Evolutionary conservation across 2,329 filamentous ascomycete species (phyloP), one percentile per base, ranked within the genome.

Genomic region (Didymellaceae sp.): DNA sequence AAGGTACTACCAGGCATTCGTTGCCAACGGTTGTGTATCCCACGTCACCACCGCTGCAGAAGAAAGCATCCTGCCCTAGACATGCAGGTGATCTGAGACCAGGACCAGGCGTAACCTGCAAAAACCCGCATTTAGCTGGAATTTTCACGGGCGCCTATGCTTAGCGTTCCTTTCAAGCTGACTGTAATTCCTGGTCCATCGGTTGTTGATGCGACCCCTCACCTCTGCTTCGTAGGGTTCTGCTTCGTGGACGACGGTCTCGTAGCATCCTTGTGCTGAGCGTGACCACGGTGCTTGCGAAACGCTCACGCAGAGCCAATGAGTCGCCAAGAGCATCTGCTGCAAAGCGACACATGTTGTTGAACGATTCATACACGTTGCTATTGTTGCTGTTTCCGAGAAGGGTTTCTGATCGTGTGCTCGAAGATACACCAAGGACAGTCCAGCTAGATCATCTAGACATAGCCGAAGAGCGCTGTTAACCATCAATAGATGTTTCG

Each of bases 31-130:
- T 28, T 10, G 30, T 31, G 33, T 14, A 45, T 30, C 40, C 47
- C 47, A 45, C 41, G 26, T 51, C 47, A 45, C 48, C 31, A 17
- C 24, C 20, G 31, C 41, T 45, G 37, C 42, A 52, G 16, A 46
- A 42, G 35, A 38, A 52, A 46, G 37, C 48, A 52, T 52, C 25
- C 41, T 45, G 35, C 28, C 30, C 41, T 31, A 26, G 20, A 20
- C 14, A 42, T 46, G 48, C 48, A 46, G 41, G 26, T 42, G 48
- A 46, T 46, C 31, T 33, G 42, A 46, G 32, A 42, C 42, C 21
- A 38, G 42, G 32, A 33, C 25, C 30, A 33, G 13, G 22, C 32
- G 26, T 31, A 24, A 46, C 25, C 20, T 46, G 48, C 48, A 33
- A 13, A 22, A 8, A 42, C 37, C 37, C 42, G n/a, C 30, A 18